Conservation (phyloP, 179 eudicot species). For the Spinacia oleracea region DNA sequence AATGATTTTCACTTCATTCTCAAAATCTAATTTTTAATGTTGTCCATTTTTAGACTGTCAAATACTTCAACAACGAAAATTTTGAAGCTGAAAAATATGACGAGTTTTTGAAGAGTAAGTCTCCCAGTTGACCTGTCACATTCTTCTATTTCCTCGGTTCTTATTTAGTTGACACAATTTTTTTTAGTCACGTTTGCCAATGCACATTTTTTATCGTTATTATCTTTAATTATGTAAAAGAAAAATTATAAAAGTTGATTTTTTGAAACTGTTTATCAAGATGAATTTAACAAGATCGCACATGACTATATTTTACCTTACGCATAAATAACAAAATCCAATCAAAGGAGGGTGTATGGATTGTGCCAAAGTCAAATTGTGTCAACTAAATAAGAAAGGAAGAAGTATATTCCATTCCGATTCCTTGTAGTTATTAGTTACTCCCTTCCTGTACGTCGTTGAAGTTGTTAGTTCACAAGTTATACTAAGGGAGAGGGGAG, state of each 20-base stretch:
- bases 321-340: no score
- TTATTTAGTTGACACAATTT: not conserved
- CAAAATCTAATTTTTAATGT: not conserved
- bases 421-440: not conserved
- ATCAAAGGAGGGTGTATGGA: no score
- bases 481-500: not conserved
- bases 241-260: no score
- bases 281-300: no score
- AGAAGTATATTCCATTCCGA: no score
- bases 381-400: no score
- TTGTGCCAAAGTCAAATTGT: no score
- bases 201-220: no score
- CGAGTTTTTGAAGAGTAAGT: conserved; percentile 84
- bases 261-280: no score
- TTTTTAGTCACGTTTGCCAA: no score
- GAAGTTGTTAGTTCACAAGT: not conserved
- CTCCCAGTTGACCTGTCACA: conserved; percentile 12
- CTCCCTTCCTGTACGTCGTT: conserved; percentile 2
- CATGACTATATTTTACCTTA: no score
- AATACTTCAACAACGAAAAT: conserved; percentile 91
- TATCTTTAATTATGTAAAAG: no score
- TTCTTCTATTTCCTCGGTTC: not conserved
- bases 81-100: conserved; percentile 90
- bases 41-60: conserved; percentile 68
- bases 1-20: not conserved